Base-by-base conservation (phyloP, 768 basidiomycete species). In the Xanthoconium purpureum region DNA sequence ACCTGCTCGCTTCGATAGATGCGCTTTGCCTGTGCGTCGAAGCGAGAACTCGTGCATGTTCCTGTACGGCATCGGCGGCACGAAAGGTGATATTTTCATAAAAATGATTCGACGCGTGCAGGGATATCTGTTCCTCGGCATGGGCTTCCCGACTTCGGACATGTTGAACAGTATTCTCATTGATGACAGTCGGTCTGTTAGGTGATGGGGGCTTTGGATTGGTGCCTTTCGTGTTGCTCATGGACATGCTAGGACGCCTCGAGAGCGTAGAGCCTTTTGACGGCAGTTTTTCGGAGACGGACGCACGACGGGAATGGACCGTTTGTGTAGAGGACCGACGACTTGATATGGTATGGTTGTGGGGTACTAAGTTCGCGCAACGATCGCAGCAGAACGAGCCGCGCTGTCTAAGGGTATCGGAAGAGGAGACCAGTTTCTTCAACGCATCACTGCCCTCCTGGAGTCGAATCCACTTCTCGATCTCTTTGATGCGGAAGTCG, bases 401-500 rank as follows among this genome's bases (percentile, higher is more conserved):
- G 29, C 68, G 70, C 18, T 70, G 65, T 42, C 59, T 58, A 24
- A 68, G 43, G 10, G 51, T 52, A 38, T 72, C 68, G 11, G 50
- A n/a, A n/a, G n/a, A 36, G 4, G 63, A 37, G 14, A 59, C 24
- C 39, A 48, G 55, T 58, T 57, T 70, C 57, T 63, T 71, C 44
- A 66, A 32, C 17, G 43, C 53, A n/a, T 67, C 68, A 40, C 63
- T 33, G 36, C 65, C 68, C 24, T 72, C 63, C 1, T 85, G 81
- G 32, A 79, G 75, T 55, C 81, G 76, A 63, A 87, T 81, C 88
- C 88, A 90, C 55, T 82, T 83, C 64, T 90, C 88, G 82, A 90
- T 87, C 70, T 88, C 87, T 71, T 87, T 87, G 37, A 89, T 71
- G 18, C 87, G 79, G 65, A 90, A 90, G 66, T 90, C 88, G 35